These are phyloP conservation scores for Verticillium zaregamsianum DNA, from an alignment of 2,329 filamentous ascomycete species.

Conservation along the genomic window DNA sequence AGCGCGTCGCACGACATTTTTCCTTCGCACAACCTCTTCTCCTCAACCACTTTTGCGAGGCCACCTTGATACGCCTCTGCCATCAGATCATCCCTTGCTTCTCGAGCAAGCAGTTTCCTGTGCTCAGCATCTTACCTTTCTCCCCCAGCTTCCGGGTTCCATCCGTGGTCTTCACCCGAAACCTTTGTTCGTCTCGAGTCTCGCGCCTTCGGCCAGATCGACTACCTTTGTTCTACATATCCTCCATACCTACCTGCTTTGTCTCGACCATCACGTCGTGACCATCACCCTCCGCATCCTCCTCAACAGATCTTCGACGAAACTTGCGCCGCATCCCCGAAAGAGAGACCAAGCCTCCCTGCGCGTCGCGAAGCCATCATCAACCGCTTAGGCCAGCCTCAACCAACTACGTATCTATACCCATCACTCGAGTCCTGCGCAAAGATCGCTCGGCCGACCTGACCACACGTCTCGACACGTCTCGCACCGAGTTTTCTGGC, in stretches of 20 bases:
- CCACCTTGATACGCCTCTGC: not conserved
- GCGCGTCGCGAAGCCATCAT: not conserved
- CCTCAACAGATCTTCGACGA: not conserved
- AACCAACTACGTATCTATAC: not conserved
- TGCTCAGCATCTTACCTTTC: not conserved
- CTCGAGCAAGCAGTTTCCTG: not conserved
- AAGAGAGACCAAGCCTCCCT: not conserved
- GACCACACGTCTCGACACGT: not conserved
- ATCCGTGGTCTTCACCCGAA: not conserved
- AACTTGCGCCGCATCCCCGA: not conserved
- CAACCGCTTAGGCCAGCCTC: not conserved
- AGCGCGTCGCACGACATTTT: slow-evolving; percentile 3
- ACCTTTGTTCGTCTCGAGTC: not conserved
- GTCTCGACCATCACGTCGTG: not conserved
- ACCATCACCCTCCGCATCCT: not conserved
- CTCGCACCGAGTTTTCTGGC: not conserved
- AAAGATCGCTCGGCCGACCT: not conserved
- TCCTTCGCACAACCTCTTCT: slow-evolving; percentile 1
- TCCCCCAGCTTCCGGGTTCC: not conserved
- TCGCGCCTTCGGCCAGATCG: not conserved
- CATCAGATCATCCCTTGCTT: not conserved
- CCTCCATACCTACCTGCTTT: not conserved
- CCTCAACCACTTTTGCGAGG: not conserved
- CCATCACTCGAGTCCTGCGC: not conserved
- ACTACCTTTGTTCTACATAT: not conserved